Evolutionary conservation across 768 basidiomycete species (phyloP).

Genomic region (Naganishia antarctica): DNA sequence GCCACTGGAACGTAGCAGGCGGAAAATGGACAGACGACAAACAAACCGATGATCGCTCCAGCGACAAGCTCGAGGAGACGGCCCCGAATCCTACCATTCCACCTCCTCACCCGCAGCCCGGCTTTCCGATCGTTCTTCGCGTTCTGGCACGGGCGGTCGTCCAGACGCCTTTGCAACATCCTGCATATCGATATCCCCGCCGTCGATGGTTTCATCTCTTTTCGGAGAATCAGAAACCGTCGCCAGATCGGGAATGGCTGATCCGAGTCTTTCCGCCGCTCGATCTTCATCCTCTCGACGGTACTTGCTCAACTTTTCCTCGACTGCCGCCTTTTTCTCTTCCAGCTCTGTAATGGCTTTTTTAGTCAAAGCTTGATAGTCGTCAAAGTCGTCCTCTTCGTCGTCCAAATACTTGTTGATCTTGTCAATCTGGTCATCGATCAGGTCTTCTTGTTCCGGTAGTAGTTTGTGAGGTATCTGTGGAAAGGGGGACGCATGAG

Average conservation of each 20-base stretch:
- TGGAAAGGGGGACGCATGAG: not conserved
- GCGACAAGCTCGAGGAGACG: not conserved
- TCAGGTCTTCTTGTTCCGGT: conserved; percentile 37
- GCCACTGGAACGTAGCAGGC: no score
- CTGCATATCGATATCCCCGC: conserved; percentile 21
- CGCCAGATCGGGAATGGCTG: conserved; percentile 4
- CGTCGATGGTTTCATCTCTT: not conserved
- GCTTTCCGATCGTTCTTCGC: conserved; percentile 12
- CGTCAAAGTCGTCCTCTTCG: conserved; percentile 31
- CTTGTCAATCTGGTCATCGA: conserved; percentile 34
- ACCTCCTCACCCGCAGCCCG: conserved; percentile 15
- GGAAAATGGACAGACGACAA: no score
- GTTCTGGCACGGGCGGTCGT: conserved; percentile 3
- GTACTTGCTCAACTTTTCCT: conserved; percentile 22
- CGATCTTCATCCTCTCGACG: conserved; percentile 23
- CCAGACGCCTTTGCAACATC: conserved; percentile 9
- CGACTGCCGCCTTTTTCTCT: conserved; percentile 14
- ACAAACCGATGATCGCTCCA: no score
- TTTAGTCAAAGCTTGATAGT: conserved; percentile 1
- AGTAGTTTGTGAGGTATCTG: conserved; percentile 45
- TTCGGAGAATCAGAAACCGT: not conserved
- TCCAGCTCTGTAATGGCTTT: conserved; percentile 11
- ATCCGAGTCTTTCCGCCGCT: conserved; percentile 3
- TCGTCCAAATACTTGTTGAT: conserved; percentile 38
- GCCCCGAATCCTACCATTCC: conserved; percentile 1